Evolutionary conservation across 805 yeast species (phyloP), one percentile per base, ranked within the genome.

Genomic region (Kodamaea lidongshanica): DNA sequence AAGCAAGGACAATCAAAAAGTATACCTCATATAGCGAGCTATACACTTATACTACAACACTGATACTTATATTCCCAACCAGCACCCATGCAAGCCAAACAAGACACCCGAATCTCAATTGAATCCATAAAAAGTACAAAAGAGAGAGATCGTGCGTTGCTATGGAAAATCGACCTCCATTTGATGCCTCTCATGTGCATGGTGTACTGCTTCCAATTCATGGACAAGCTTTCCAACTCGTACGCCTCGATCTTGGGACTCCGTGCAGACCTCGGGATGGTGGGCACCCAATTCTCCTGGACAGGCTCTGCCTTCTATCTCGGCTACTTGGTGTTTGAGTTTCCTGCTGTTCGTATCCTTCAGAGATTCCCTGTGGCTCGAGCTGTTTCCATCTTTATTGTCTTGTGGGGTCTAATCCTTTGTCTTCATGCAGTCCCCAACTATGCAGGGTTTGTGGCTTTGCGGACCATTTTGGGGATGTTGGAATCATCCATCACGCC

Each of bases 341-440:
- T 70, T 32, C 72, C 77, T 4, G 64, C 70, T 3, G 50, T 62
- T 7, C 45, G 56, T 27, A 28, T 66, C 1, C 45, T 77, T 15
- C 87, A 80, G 49, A 61, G 59, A 32, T 67, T 74, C 30, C 80
- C 79, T 3, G 61, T 79, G 39, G 66, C 76, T 4, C 74, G 71
- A 40, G 53, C 74, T 4, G 59, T 70, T 3, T 57, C 72, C 7
- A 37, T 51, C 1, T 66, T 68, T 36, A 66, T 79, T 22, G 44
- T 75, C n/a, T 24, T 71, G 0, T 80, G 88, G 87, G 86, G 86
- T 13, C 34, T 43, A 49, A 49, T 75, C n/a, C 52, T 76, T 19
- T 59, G 71, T 20, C 55, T 73, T n/a, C 74, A 70, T 38, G 66
- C 80, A 1, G 70, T 67, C 2, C 67, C 77, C 2, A 46, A 61